Evolutionary conservation across 2,329 filamentous ascomycete species (phyloP).

Genomic region (Fusarium sp.): DNA sequence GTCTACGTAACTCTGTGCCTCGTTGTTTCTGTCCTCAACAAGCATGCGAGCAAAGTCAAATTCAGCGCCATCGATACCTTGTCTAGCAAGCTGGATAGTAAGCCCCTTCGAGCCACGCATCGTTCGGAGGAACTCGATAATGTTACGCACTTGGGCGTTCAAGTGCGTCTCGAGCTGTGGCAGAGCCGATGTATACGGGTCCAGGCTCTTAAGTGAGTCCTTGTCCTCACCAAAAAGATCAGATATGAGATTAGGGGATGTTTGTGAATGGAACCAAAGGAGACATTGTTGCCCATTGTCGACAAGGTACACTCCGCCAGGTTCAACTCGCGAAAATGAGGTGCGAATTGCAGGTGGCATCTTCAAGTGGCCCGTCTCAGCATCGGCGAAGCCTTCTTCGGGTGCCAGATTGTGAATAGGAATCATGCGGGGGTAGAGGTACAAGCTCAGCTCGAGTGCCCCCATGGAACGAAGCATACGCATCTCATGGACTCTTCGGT

Average conservation of each 20-base stretch:
- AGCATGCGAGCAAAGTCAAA: constrained; percentile 94
- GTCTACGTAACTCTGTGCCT: constrained; percentile 97
- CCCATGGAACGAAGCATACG: constrained; percentile 91
- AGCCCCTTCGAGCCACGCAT: constrained; percentile 88
- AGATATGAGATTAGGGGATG: constrained; percentile 88
- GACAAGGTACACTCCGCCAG: constrained; percentile 92
- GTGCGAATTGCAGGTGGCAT: constrained; percentile 85
- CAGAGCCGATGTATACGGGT: constrained; percentile 82
- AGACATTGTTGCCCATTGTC: constrained; percentile 95
- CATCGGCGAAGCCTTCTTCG: constrained; percentile 90
- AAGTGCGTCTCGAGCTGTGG: constrained; percentile 91
- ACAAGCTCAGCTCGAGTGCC: constrained; percentile 84
- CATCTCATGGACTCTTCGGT: constrained; percentile 91
- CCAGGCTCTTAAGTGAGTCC: constrained; percentile 76
- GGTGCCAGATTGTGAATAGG: constrained; percentile 89
- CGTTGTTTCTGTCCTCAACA: constrained; percentile 95
- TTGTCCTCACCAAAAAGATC: constrained; percentile 89
- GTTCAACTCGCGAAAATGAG: constrained; percentile 88
- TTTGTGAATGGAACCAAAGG: constrained; percentile 91
- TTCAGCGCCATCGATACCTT: constrained; percentile 93
- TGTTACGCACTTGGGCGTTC: constrained; percentile 94
- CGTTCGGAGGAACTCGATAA: constrained; percentile 85
- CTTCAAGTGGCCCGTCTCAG: constrained; percentile 84
- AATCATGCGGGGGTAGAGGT: constrained; percentile 95
- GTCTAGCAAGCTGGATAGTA: constrained; percentile 88